Evolutionary conservation across 2,329 filamentous ascomycete genomes (phyloP).

Genomic region (Elsinoe ampelina): DNA sequence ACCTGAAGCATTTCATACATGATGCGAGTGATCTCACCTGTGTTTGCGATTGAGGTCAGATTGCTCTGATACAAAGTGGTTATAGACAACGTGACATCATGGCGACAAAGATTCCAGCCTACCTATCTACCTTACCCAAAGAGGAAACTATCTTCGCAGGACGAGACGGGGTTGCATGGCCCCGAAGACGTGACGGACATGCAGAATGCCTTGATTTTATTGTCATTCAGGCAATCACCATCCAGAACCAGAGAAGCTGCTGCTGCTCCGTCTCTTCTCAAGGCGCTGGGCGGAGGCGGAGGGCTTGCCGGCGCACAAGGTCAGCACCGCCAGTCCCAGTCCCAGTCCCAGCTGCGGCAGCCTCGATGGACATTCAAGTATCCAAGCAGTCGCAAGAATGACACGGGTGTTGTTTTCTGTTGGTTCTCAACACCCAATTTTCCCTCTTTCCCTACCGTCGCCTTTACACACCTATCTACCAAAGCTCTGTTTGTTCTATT

Average conservation of each 20-base stretch:
- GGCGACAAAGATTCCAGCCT: neutral
- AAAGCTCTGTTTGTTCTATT: neutral
- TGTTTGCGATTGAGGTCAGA: neutral
- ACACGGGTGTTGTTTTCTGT: neutral
- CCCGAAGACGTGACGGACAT: neutral
- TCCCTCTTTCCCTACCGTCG: neutral
- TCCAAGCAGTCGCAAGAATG: neutral
- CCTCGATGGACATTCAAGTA: conserved; percentile 4
- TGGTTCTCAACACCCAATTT: neutral
- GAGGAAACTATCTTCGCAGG: neutral
- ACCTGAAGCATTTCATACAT: neutral
- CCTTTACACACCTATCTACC: neutral
- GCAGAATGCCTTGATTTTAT: neutral
- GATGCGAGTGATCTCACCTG: neutral
- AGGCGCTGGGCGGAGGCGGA: neutral
- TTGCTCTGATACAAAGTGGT: too few relatives aligned
- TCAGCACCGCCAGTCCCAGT: neutral
- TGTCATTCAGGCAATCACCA: conserved; percentile 4
- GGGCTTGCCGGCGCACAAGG: neutral
- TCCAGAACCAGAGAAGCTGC: conserved; percentile 3
- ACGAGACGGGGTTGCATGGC: neutral
- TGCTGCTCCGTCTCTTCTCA: neutral
- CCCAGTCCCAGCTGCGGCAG: neutral
- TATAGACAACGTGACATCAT: neutral
- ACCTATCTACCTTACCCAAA: neutral